These are phyloP conservation scores for Ogataea methanolica DNA, from an alignment of 805 yeast species.

Conservation along the genomic window DNA sequence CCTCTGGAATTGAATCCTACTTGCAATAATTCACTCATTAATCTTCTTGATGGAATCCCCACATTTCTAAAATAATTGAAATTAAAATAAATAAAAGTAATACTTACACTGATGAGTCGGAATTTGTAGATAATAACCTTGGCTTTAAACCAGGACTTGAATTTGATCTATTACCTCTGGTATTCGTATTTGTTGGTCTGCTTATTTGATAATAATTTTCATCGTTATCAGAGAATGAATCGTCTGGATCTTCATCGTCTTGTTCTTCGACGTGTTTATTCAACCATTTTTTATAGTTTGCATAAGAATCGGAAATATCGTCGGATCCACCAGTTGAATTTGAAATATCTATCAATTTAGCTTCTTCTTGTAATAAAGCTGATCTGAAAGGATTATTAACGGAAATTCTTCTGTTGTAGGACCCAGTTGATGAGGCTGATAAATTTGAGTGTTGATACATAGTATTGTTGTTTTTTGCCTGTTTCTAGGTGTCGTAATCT, in stretches of 20 bases:
- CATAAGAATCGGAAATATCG: constrained; percentile 18
- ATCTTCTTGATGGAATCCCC: too few species aligned
- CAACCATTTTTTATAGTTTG: constrained; percentile 57
- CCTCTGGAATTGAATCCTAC: too few species aligned
- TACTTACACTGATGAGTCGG: constrained; percentile 23
- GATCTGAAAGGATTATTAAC: constrained; percentile 72
- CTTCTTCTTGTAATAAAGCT: constrained; percentile 32
- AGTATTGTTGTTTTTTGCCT: neutral
- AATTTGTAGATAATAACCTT: constrained; percentile 13
- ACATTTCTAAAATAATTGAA: too few species aligned
- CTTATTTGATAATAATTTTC: too few species aligned
- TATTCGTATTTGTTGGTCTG: too few species aligned
- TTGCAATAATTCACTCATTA: too few species aligned
- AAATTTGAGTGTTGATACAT: constrained; percentile 31
- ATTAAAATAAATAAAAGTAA: neutral
- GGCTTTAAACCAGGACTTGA: constrained; percentile 8
- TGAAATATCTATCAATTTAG: constrained; percentile 8
- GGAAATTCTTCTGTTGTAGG: constrained; percentile 43
- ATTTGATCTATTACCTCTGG: constrained; percentile 11
- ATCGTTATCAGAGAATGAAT: constrained; percentile 37
- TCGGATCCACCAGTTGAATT: constrained; percentile 6
- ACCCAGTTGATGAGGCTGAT: constrained; percentile 33
- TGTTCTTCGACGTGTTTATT: constrained; percentile 26
- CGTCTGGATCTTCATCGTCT: constrained; percentile 34
- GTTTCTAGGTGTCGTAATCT: too few species aligned